A percentile compares a stretch with the other conserved stretches of the same genome.
phyloP scores from a whole-genome alignment of 768 basidiomycete species.

The Leucosporidium scottii region DNA sequence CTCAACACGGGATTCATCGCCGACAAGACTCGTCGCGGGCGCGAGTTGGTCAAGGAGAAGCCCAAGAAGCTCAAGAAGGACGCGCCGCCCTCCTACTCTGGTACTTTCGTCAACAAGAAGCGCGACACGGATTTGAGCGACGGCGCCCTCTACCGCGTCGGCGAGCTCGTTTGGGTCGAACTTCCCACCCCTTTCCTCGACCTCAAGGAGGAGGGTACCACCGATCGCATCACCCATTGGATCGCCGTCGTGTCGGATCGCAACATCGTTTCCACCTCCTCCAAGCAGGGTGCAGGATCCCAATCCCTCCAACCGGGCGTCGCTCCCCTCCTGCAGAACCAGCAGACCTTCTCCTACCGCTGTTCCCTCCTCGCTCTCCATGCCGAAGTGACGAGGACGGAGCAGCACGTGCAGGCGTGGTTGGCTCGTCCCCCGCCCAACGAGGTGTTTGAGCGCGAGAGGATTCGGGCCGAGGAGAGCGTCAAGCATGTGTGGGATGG shows the following conservation, averaged over 20 bases:
- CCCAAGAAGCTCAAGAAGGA: not conserved
- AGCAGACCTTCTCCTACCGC: too few relatives aligned
- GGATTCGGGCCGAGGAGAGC: not conserved
- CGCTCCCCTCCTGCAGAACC: not conserved
- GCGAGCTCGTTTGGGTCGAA: constrained; percentile 66
- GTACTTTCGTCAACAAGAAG: constrained; percentile 11
- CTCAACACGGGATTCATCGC: not conserved
- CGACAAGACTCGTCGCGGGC: not conserved
- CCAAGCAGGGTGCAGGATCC: too few relatives aligned
- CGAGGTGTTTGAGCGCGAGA: not conserved
- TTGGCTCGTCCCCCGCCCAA: not conserved
- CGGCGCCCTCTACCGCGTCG: constrained; percentile 47
- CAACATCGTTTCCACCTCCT: constrained; percentile 47
- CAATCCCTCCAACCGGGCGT: not conserved
- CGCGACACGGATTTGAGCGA: constrained; percentile 18
- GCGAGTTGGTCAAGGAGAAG: not conserved
- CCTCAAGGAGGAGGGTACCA: constrained; percentile 38
- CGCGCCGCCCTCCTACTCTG: constrained; percentile 10
- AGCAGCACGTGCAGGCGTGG: too few relatives aligned
- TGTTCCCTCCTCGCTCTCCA: too few relatives aligned
- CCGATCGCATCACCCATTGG: constrained; percentile 62
- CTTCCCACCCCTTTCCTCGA: constrained; percentile 51
- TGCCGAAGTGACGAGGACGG: too few relatives aligned
- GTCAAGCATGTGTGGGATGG: constrained; percentile 14
- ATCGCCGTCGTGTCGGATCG: constrained; percentile 61